These are phyloP conservation scores for Ophiostoma piceae DNA, from an alignment of 2,329 filamentous ascomycete genomes.

Conservation along the genomic window DNA sequence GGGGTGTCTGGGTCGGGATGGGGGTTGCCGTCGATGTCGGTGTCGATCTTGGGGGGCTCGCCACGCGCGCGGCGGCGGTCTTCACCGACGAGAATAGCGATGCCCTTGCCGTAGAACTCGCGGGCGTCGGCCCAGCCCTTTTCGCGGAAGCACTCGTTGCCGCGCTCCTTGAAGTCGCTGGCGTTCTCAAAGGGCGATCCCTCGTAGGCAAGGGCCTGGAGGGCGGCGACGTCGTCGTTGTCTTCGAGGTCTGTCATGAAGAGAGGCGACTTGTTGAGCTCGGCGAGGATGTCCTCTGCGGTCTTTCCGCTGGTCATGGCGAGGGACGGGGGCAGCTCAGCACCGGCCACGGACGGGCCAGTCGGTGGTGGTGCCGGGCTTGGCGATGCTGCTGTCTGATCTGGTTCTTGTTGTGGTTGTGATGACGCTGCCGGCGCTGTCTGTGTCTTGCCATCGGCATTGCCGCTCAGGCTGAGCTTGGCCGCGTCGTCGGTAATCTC, in stretches of 20 bases:
- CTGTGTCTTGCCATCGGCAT: neutral
- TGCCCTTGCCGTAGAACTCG: constrained; percentile 87
- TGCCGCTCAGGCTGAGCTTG: constrained; percentile 22
- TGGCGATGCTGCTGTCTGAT: neutral
- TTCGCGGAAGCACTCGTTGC: constrained; percentile 78
- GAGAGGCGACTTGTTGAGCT: constrained; percentile 63
- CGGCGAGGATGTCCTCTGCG: constrained; percentile 51
- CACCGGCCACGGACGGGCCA: constrained; percentile 28
- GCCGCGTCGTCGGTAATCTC: constrained; percentile 26
- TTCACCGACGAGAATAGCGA: constrained; percentile 63
- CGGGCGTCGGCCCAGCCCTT: constrained; percentile 75
- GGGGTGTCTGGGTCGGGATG: constrained; percentile 44
- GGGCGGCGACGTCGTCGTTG: constrained; percentile 76
- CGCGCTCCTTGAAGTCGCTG: constrained; percentile 79
- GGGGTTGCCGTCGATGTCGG: constrained; percentile 25
- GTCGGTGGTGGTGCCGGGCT: constrained; percentile 11
- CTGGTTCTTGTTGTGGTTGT: neutral
- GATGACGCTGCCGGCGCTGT: neutral
- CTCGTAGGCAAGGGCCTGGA: constrained; percentile 88
- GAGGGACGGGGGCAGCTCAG: constrained; percentile 45
- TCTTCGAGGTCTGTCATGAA: constrained; percentile 95
- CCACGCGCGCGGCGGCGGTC: constrained; percentile 50
- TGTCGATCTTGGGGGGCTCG: constrained; percentile 25
- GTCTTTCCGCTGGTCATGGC: constrained; percentile 43
- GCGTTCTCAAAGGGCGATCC: constrained; percentile 81